Percentiles rank a stretch among this genome's conserved stretches.
These are phyloP conservation scores for Dactylis glomerata DNA, from an alignment of 176 grass and related monocot species.

Conservation along the genomic window DNA sequence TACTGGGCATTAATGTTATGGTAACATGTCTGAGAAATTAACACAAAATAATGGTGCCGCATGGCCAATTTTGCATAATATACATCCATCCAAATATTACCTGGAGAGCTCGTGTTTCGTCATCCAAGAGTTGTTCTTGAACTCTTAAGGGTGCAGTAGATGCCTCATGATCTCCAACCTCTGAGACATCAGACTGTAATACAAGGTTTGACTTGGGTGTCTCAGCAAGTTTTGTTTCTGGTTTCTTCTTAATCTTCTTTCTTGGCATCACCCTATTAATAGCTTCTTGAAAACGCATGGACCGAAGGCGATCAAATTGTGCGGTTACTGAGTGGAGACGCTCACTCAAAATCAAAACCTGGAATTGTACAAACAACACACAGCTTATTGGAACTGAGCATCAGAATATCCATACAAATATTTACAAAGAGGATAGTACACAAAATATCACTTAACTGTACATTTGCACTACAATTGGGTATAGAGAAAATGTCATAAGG, in stretches of 20 bases:
- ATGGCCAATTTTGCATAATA: neutral
- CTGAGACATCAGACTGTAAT: constrained; percentile 51
- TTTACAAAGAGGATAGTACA: neutral
- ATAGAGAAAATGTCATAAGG: neutral
- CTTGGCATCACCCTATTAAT: constrained; percentile 80
- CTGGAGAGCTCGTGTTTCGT: constrained; percentile 83
- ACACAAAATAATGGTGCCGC: neutral
- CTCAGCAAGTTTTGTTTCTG: constrained; percentile 47
- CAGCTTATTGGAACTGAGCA: constrained; percentile 14
- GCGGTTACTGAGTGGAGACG: constrained; percentile 75
- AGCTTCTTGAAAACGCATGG: constrained; percentile 86
- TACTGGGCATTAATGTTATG: neutral
- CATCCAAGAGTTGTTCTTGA: constrained; percentile 85
- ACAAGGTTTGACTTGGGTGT: constrained; percentile 41
- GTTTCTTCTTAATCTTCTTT: constrained; percentile 71
- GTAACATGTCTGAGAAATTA: neutral
- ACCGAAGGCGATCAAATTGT: constrained; percentile 80
- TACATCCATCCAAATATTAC: constrained; percentile 33
- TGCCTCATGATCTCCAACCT: constrained; percentile 50
- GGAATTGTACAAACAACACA: neutral
- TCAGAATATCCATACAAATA: constrained; percentile 1
- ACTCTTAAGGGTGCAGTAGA: constrained; percentile 57
- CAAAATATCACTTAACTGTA: neutral
- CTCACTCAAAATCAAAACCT: constrained; percentile 96
- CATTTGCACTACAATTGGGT: neutral